These are phyloP conservation scores for Jackrogersella minutella DNA, from an alignment of 495 filamentous ascomycete species.

Conservation along the genomic window DNA sequence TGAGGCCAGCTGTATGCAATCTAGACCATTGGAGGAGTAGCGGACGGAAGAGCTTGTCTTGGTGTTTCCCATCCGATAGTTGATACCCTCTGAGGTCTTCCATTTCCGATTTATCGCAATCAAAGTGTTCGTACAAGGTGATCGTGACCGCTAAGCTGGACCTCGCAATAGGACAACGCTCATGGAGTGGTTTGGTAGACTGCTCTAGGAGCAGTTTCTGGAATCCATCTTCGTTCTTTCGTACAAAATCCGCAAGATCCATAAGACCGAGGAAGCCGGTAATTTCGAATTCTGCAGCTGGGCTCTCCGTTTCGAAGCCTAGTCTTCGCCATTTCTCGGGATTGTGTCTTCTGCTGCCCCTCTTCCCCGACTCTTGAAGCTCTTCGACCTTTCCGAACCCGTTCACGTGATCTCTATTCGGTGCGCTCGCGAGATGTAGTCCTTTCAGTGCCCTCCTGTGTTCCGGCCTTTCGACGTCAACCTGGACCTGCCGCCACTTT, in stretches of 20 bases:
- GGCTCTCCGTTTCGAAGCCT: slow-evolving; percentile 91
- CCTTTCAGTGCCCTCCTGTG: slow-evolving; percentile 87
- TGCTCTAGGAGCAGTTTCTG: slow-evolving; percentile 93
- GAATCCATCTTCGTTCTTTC: slow-evolving; percentile 88
- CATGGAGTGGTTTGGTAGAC: slow-evolving; percentile 70
- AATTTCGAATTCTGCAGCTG: slow-evolving; percentile 81
- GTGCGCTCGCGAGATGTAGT: slow-evolving; percentile 82
- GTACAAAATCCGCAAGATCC: slow-evolving; percentile 93
- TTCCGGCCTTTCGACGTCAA: slow-evolving; percentile 87
- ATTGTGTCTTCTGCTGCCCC: slow-evolving; percentile 72
- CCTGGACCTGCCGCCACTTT: slow-evolving; percentile 86
- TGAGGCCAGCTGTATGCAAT: slow-evolving; percentile 89
- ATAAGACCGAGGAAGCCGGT: slow-evolving; percentile 95
- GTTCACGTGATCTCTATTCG: slow-evolving; percentile 59
- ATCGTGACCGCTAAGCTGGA: slow-evolving; percentile 87
- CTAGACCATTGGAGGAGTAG: slow-evolving; percentile 92
- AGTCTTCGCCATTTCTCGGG: slow-evolving; percentile 94
- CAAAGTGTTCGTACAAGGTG: slow-evolving; percentile 94
- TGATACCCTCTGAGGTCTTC: slow-evolving; percentile 83
- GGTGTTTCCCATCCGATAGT: slow-evolving; percentile 77
- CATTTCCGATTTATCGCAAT: slow-evolving; percentile 85
- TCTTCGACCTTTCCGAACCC: slow-evolving; percentile 45
- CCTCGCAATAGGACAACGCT: slow-evolving; percentile 87
- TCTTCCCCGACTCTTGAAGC: slow-evolving; percentile 50
- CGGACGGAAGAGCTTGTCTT: slow-evolving; percentile 89